These are phyloP conservation scores for Trapa incisa DNA, from an alignment of 345 rosid species.

Conservation along the genomic window DNA sequence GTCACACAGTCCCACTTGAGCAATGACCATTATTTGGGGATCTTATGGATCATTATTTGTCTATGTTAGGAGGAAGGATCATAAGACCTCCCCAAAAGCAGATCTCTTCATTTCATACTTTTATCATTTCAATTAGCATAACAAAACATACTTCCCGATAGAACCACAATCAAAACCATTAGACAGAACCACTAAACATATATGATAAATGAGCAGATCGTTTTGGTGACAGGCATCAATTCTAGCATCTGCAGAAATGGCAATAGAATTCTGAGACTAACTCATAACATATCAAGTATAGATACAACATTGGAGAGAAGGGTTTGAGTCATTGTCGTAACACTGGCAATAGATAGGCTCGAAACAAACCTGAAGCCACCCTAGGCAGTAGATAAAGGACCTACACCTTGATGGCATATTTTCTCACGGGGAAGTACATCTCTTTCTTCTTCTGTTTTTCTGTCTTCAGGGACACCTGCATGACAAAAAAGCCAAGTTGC, in stretches of 20 bases:
- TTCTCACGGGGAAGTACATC: slow-evolving; percentile 74
- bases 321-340: neutral
- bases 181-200: neutral
- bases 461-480: slow-evolving; percentile 59
- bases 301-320: neutral
- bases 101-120: neutral
- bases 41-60: neutral
- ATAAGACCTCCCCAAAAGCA: neutral
- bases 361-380: neutral
- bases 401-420: slow-evolving; percentile 85
- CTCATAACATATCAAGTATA: neutral
- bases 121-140: neutral
- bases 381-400: neutral
- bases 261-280: neutral
- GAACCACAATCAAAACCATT: neutral
- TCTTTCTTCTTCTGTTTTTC: slow-evolving; percentile 86
- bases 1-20: neutral
- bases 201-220: neutral
- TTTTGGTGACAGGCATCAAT: neutral
- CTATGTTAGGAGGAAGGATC: neutral
- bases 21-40: neutral
- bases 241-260: neutral
- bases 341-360: neutral
- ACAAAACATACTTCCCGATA: neutral
- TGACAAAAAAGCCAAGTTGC: neutral